Evolutionary conservation across 257 asterid species (phyloP).

Genomic region (Eucommia ulmoides): DNA sequence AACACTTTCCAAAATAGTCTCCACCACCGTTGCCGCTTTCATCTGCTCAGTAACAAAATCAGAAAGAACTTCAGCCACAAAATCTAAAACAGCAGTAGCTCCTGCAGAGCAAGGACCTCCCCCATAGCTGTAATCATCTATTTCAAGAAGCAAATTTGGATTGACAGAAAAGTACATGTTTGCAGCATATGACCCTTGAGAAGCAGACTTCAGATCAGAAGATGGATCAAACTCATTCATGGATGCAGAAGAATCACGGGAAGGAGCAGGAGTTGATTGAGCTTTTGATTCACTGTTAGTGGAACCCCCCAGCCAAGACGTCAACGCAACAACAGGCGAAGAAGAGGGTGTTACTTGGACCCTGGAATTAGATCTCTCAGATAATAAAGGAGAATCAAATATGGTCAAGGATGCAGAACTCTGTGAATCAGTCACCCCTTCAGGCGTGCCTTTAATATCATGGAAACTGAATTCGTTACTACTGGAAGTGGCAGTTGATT

Average conservation of each 20-base stretch:
- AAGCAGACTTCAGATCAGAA: constrained; percentile 38
- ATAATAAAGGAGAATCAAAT: constrained; percentile 48
- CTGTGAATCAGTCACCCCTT: constrained; percentile 46
- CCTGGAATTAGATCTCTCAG: constrained; percentile 68
- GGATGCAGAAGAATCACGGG: constrained; percentile 51
- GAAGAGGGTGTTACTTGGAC: constrained; percentile 39
- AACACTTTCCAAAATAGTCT: constrained; percentile 70
- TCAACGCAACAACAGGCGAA: constrained; percentile 78
- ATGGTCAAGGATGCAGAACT: constrained; percentile 40
- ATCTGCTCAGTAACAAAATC: constrained; percentile 77
- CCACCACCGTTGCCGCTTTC: constrained; percentile 56
- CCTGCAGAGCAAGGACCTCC: constrained; percentile 99
- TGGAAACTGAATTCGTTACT: constrained; percentile 39
- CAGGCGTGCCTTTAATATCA: constrained; percentile 36
- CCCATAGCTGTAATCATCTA: constrained; percentile 94
- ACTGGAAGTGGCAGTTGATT: constrained; percentile 41
- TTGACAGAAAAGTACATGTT: constrained; percentile 33
- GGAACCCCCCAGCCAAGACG: constrained; percentile 82
- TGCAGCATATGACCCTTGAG: constrained; percentile 46
- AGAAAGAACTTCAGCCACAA: constrained; percentile 87
- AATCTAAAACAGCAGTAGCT: constrained; percentile 86
- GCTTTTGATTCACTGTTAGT: constrained; percentile 48
- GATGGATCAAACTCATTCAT: constrained; percentile 41
- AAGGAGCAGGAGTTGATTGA: constrained; percentile 41
- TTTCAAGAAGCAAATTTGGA: constrained; percentile 75